A percentile compares a stretch with the other conserved stretches of the same genome.
phyloP scores from a whole-genome alignment of 2,329 filamentous ascomycete species.

The Calonectria pteridis region DNA sequence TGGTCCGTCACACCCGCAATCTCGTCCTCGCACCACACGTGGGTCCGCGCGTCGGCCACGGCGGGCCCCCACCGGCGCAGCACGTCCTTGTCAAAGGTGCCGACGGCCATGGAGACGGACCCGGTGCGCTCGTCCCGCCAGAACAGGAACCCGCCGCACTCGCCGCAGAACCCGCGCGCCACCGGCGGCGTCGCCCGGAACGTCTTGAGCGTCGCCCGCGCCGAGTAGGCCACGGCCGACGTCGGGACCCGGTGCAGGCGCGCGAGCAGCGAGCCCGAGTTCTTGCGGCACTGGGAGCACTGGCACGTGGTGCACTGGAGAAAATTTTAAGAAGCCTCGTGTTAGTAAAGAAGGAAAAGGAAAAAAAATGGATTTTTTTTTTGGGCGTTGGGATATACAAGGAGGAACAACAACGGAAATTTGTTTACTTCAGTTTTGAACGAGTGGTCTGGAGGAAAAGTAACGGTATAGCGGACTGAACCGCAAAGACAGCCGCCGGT shows the following conservation, averaged over 20 bases:
- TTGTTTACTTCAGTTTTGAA: conserved; percentile 51
- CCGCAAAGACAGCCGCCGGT: conserved; percentile 66
- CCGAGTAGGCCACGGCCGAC: conserved; percentile 51
- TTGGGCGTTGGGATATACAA: background rate
- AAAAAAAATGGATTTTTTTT: background rate
- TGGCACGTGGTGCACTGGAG: conserved; percentile 62
- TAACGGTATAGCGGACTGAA: conserved; percentile 61
- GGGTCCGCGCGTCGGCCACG: conserved; percentile 53
- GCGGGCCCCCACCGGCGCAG: conserved; percentile 54
- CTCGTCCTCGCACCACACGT: conserved; percentile 59
- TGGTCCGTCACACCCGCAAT: conserved; percentile 63
- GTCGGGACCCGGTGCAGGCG: conserved; percentile 54
- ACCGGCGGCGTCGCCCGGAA: conserved; percentile 56
- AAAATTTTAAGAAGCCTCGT: background rate
- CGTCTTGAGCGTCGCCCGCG: conserved; percentile 49
- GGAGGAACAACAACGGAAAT: background rate
- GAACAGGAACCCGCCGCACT: conserved; percentile 63
- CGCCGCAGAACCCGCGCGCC: conserved; percentile 61
- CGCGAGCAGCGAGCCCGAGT: conserved; percentile 61
- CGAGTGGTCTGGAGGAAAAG: conserved; percentile 60
- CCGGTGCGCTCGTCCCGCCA: conserved; percentile 53
- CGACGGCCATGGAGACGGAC: conserved; percentile 54
- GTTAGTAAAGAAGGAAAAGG: background rate
- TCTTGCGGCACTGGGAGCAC: conserved; percentile 67
- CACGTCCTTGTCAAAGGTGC: conserved; percentile 59